Base-by-base conservation (phyloP, 140 eudicot species). In the Bidens hawaiensis region DNA sequence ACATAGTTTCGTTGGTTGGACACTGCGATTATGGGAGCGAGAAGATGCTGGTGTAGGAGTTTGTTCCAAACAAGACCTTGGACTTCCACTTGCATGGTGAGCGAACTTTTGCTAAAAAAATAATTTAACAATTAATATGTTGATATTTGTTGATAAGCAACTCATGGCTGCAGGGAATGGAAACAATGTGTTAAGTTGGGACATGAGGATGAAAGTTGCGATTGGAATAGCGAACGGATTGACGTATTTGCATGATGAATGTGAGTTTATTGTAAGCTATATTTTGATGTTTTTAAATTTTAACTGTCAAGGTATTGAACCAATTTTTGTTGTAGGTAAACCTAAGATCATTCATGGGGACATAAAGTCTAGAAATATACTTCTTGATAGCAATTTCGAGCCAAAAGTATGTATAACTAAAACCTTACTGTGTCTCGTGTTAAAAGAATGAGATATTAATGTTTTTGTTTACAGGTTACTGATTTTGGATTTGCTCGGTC, bases 401-500 rank as follows among this genome's bases (percentile, higher is more conserved):
- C 84, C 89, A 31, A 87, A 87, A 94, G 96, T 84, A 68, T 31
- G 38, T 8, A 53, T 31, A 46, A 31, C 11, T 47, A 13, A 25
- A 12, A 4, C 3, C 6, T 42, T 3, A 42, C 14, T 13, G 3
- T 41, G n/a, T 14, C 18, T 42, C 48, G 1, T 42, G 4, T 2
- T n/a, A 1, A n/a, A 49, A 23, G 48, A 42, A n/a, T n/a, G 13
- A 5, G 41, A 34, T 12, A 3, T 42, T 42, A 42, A n/a, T n/a
- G 48, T 22, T 56, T 12, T 23, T 48, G 0, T 18, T 36, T 48
- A 65, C 76, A 90, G 97, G 96, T 90, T 63, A 94, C 96, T 19
- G 94, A 84, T 77, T 88, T 88, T 64, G 96, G 96, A 78, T 94
- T 88, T 16, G 97, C 96, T 16, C 76, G 86, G 69, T 79, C 87